Evolutionary conservation across 345 rosid genomes (phyloP).

Genomic region (Toxicodendron radicans): DNA sequence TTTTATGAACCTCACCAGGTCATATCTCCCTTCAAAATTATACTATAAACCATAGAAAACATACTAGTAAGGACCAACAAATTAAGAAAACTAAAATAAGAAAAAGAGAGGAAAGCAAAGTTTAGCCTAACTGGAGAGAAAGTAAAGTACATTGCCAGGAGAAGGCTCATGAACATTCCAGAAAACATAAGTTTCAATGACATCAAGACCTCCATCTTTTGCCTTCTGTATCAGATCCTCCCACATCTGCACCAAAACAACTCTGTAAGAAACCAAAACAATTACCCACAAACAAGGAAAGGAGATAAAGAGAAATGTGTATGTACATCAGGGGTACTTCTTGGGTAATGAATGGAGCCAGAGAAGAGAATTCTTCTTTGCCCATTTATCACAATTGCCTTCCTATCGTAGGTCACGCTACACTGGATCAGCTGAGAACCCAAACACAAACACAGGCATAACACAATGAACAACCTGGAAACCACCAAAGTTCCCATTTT

Average conservation of each 20-base stretch:
- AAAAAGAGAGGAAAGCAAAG: neutral
- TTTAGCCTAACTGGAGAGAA: neutral
- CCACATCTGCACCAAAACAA: conserved; percentile 74
- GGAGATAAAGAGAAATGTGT: neutral
- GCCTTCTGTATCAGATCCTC: conserved; percentile 98
- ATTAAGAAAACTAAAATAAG: neutral
- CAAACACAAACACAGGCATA: conserved; percentile 43
- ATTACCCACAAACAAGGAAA: neutral
- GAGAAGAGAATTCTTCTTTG: conserved; percentile 89
- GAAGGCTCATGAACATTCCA: conserved; percentile 99
- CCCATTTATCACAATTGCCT: conserved; percentile 81
- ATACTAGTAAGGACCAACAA: neutral
- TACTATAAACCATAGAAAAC: conserved; percentile 43
- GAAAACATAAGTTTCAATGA: conserved; percentile 93
- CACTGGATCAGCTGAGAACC: conserved; percentile 53
- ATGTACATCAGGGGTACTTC: conserved; percentile 85
- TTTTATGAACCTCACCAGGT: conserved; percentile 91
- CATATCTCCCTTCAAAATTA: conserved; percentile 91
- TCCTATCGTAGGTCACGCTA: conserved; percentile 78
- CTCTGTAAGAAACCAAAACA: conserved; percentile 5
- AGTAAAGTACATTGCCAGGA: conserved; percentile 74
- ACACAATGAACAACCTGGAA: conserved; percentile 40
- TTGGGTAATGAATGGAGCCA: conserved; percentile 92
- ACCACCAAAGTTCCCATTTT: conserved; percentile 47
- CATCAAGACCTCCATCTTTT: conserved; percentile 93